A percentile compares a stretch with the other conserved stretches of the same genome.
phyloP scores from a whole-genome alignment of 176 grass and related monocot species.

The Chloris gayana region DNA sequence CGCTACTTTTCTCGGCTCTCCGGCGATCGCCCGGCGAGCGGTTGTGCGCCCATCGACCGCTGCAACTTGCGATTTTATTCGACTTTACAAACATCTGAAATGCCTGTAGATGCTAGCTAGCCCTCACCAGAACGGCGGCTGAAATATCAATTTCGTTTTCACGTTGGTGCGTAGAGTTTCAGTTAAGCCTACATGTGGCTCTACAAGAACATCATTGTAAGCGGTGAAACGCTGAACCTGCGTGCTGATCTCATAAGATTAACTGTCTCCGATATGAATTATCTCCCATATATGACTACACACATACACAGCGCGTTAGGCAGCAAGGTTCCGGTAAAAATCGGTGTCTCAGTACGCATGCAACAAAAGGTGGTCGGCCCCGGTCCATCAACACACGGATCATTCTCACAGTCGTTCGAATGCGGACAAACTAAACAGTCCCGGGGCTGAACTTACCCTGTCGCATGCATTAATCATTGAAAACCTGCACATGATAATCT shows the following conservation, averaged over 20 bases:
- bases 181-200: constrained; percentile 8
- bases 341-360: not conserved
- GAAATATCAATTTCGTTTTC: constrained; percentile 43
- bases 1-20: not conserved
- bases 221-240: not conserved
- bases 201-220: not conserved
- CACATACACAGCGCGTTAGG: not conserved
- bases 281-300: too few species aligned
- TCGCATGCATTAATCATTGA: constrained; percentile 18
- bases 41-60: constrained; percentile 18
- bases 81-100: constrained; percentile 1
- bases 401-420: constrained; percentile 7
- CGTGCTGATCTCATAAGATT: too few species aligned
- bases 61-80: constrained; percentile 3
- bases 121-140: constrained; percentile 31
- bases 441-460: not conserved
- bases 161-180: not conserved
- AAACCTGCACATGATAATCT: constrained; percentile 35
- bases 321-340: not conserved
- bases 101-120: not conserved
- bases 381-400: not conserved
- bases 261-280: not conserved
- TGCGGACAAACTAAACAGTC: constrained; percentile 15
- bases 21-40: not conserved
- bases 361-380: not conserved